Conservation (phyloP, 495 filamentous ascomycete species). For the Neurospora sp. region DNA sequence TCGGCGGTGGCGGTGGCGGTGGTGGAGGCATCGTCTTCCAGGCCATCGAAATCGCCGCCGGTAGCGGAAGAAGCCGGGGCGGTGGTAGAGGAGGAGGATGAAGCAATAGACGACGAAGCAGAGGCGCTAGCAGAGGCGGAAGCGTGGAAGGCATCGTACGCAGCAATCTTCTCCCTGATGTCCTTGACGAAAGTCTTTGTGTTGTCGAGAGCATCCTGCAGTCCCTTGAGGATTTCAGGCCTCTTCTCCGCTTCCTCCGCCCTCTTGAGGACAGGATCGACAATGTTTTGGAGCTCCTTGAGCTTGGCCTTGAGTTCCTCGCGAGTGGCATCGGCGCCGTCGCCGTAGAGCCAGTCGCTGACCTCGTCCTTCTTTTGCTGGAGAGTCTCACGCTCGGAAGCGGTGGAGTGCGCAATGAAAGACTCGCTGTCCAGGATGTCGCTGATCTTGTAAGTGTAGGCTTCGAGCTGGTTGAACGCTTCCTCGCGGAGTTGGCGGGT, state of each 20-base stretch:
- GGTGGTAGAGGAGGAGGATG: conserved; percentile 24
- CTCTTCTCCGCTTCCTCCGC: conserved; percentile 56
- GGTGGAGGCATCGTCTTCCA: conserved; percentile 47
- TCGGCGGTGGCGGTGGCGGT: conserved; percentile 25
- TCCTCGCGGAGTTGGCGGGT: conserved; percentile 73
- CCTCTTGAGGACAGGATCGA: conserved; percentile 56
- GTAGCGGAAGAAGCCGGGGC: conserved; percentile 25
- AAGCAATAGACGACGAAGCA: conserved; percentile 6
- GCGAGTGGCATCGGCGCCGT: conserved; percentile 64
- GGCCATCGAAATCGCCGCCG: conserved; percentile 49
- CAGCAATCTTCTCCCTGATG: conserved; percentile 40
- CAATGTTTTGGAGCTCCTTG: conserved; percentile 59
- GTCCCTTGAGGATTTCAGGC: conserved; percentile 51
- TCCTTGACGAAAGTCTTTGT: conserved; percentile 40
- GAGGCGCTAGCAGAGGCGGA: conserved; percentile 32
- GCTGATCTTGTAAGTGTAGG: conserved; percentile 81
- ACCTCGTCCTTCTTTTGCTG: conserved; percentile 53
- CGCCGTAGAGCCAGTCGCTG: conserved; percentile 85
- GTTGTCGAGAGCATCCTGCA: conserved; percentile 52
- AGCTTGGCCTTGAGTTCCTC: conserved; percentile 62
- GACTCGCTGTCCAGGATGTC: conserved; percentile 68
- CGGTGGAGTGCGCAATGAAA: conserved; percentile 61
- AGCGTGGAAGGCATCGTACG: conserved; percentile 38
- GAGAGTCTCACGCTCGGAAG: conserved; percentile 50
- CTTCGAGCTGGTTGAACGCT: conserved; percentile 82